Percentiles rank a stretch among this genome's conserved stretches.
Conservation (phyloP, 768 basidiomycete species). For the Macrolepiota fuliginosa region DNA sequence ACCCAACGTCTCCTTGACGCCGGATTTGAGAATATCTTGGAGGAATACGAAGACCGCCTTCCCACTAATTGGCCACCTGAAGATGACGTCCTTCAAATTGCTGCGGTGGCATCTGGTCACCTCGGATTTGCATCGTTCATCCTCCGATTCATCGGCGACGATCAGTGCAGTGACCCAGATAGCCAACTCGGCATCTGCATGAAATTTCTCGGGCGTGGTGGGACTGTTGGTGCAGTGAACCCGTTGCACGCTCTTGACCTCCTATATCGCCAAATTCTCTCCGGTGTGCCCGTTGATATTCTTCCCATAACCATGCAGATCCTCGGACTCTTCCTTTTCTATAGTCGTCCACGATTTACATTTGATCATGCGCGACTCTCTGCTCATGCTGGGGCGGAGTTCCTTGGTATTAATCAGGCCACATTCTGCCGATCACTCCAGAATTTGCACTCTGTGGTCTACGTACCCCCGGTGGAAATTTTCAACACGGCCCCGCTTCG, state of each 20-base stretch:
- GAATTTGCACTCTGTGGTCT: neutral
- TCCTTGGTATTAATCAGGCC: neutral
- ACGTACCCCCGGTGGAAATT: neutral
- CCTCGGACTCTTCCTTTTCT: neutral
- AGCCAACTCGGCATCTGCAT: too few relatives aligned
- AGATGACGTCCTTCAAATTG: neutral
- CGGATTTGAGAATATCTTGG: neutral
- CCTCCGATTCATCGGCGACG: too few relatives aligned
- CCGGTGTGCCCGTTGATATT: neutral
- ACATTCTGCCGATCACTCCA: too few relatives aligned
- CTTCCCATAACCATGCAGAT: neutral
- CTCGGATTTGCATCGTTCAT: constrained; percentile 4
- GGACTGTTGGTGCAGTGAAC: neutral
- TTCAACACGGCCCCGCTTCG: neutral
- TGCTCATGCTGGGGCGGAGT: neutral
- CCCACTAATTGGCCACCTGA: neutral
- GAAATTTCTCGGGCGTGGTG: neutral
- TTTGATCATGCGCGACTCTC: too few relatives aligned
- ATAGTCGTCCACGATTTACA: too few relatives aligned
- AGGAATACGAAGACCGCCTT: neutral
- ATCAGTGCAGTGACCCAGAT: too few relatives aligned
- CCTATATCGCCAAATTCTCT: too few relatives aligned
- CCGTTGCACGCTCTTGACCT: too few relatives aligned
- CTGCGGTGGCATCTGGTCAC: neutral
- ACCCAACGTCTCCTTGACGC: neutral